Conservation (phyloP, 805 yeast species). For the Sungouiozyma intestinalis region DNA sequence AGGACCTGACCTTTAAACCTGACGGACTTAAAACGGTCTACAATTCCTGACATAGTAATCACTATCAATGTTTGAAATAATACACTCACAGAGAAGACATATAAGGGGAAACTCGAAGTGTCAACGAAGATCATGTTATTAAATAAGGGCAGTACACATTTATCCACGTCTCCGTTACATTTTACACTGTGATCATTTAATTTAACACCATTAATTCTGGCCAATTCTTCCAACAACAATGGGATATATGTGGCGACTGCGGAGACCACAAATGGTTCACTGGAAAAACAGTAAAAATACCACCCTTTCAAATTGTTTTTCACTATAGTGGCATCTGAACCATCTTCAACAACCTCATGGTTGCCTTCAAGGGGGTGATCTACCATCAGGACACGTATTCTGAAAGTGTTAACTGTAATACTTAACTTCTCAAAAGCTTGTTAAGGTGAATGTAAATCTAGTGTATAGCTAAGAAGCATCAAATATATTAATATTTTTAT, state of each 20-base stretch:
- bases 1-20: constrained; percentile 47
- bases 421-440: too few relatives aligned
- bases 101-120: constrained; percentile 63
- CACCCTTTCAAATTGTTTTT: constrained; percentile 42
- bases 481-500: too few relatives aligned
- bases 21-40: constrained; percentile 35
- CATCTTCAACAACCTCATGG: constrained; percentile 10
- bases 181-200: constrained; percentile 47
- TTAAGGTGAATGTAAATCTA: too few relatives aligned
- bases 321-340: not conserved
- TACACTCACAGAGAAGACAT: constrained; percentile 64
- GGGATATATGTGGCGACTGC: constrained; percentile 76
- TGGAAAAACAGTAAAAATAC: constrained; percentile 63
- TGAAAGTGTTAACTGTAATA: not conserved
- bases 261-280: constrained; percentile 72
- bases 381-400: not conserved
- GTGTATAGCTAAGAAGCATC: too few relatives aligned
- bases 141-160: constrained; percentile 38
- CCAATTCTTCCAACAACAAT: constrained; percentile 56
- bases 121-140: constrained; percentile 44
- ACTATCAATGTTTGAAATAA: constrained; percentile 62
- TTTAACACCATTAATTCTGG: constrained; percentile 61
- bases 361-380: constrained; percentile 7
- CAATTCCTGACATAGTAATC: constrained; percentile 68
- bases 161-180: constrained; percentile 32